A percentile compares a stretch with the other conserved stretches of the same genome.
These are phyloP conservation scores for Medicago truncatula DNA, from an alignment of 306 rosid genomes.

Conservation along the genomic window DNA sequence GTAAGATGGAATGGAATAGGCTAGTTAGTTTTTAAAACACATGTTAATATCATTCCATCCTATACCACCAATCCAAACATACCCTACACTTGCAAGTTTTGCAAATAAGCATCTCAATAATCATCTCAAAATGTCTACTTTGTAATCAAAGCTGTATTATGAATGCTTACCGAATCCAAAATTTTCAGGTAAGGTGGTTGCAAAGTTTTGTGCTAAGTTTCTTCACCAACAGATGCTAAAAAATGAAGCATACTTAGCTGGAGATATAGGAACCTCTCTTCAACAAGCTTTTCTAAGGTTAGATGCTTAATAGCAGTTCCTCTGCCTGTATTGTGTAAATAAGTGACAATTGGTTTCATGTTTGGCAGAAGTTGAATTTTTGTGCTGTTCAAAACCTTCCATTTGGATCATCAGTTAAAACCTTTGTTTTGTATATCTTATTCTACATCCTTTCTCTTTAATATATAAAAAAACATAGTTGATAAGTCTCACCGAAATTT, in stretches of 20 bases:
- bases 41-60: too few relatives aligned
- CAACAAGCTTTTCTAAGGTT: conserved; percentile 90
- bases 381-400: conserved; percentile 21
- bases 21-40: too few relatives aligned
- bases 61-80: too few relatives aligned
- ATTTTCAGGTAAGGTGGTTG: conserved; percentile 91
- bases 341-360: conserved; percentile 2
- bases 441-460: conserved; percentile 4
- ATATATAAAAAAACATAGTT: conserved; percentile 1
- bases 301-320: conserved; percentile 40
- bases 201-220: conserved; percentile 94
- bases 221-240: conserved; percentile 91
- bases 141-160: conserved; percentile 17
- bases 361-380: conserved; percentile 9
- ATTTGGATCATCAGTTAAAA: conserved; percentile 39
- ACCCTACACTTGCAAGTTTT: not conserved
- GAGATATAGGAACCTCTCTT: conserved; percentile 82
- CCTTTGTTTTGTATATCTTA: conserved; percentile 28
- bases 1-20: too few relatives aligned
- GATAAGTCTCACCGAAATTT: conserved; percentile 10
- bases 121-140: not conserved
- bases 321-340: conserved; percentile 32
- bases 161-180: conserved; percentile 44
- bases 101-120: not conserved
- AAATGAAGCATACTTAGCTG: conserved; percentile 68